phyloP scores from a whole-genome alignment of 495 filamentous ascomycete genomes.

The Cryomyces antarcticus region DNA sequence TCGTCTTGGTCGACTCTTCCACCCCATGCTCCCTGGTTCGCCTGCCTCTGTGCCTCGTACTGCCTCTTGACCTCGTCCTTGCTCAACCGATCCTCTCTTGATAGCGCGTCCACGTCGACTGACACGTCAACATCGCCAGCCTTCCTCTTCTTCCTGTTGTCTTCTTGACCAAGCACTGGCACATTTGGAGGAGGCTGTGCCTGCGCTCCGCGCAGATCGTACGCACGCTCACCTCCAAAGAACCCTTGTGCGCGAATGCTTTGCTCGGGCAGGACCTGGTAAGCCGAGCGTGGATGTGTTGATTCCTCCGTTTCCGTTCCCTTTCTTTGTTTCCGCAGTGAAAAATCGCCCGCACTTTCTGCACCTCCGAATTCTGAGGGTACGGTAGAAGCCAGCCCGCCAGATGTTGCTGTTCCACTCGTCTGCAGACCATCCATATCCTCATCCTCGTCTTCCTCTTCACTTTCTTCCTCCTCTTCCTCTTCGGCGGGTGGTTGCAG shows the following conservation, averaged over 20 bases:
- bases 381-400: conserved; percentile 57
- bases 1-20: conserved; percentile 57
- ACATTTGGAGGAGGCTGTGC: conserved; percentile 27
- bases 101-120: conserved; percentile 62
- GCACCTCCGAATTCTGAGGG: conserved; percentile 55
- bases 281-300: conserved; percentile 49
- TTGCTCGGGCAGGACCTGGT: conserved; percentile 79
- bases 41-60: conserved; percentile 59
- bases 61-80: conserved; percentile 45
- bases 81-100: conserved; percentile 45
- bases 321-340: conserved; percentile 68
- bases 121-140: conserved; percentile 86
- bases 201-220: conserved; percentile 47
- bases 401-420: conserved; percentile 60
- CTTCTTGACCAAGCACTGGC: conserved; percentile 62
- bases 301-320: conserved; percentile 82
- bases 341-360: conserved; percentile 69
- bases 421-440: conserved; percentile 49
- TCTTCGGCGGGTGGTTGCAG: conserved; percentile 69
- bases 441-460: conserved; percentile 26
- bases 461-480: conserved; percentile 66
- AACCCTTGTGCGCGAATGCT: conserved; percentile 70
- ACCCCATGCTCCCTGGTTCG: conserved; percentile 54
- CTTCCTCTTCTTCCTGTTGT: conserved; percentile 69
- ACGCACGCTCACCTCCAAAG: conserved; percentile 84